Percentiles rank a stretch among this genome's conserved stretches.
These are phyloP conservation scores for Cystobasidium ongulense DNA, from an alignment of 768 basidiomycete species.

Conservation along the genomic window DNA sequence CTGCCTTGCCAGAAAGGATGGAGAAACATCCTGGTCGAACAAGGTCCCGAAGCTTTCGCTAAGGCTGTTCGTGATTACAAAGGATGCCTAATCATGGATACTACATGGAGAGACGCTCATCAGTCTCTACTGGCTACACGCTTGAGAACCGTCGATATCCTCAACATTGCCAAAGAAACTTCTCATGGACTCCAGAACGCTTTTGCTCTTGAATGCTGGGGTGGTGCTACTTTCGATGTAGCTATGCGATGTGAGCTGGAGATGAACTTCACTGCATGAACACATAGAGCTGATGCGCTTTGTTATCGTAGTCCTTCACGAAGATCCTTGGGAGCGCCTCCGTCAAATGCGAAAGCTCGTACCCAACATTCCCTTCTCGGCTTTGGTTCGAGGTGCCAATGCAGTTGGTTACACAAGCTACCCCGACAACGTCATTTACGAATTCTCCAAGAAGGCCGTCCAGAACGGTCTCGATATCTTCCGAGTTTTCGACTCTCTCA, in stretches of 20 bases:
- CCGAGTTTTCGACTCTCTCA: constrained; percentile 97
- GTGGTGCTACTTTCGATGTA: constrained; percentile 89
- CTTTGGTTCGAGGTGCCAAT: constrained; percentile 95
- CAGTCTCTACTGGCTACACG: constrained; percentile 95
- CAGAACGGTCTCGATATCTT: constrained; percentile 99
- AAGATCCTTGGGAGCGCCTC: constrained; percentile 98
- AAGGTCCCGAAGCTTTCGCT: constrained; percentile 95
- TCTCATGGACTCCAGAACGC: constrained; percentile 89
- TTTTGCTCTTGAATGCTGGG: constrained; percentile 97
- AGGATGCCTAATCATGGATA: constrained; percentile 93
- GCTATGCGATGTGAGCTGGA: constrained; percentile 66
- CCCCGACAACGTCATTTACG: constrained; percentile 98
- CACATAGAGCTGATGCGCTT: background rate
- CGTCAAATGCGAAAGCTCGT: constrained; percentile 87
- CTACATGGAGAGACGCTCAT: constrained; percentile 98
- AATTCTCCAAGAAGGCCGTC: constrained; percentile 96
- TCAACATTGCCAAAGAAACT: constrained; percentile 96
- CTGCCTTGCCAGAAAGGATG: constrained; percentile 81
- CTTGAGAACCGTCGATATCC: constrained; percentile 91
- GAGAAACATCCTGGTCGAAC: constrained; percentile 96
- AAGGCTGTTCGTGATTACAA: constrained; percentile 95
- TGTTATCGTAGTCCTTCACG: constrained; percentile 86
- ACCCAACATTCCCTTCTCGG: constrained; percentile 97
- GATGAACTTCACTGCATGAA: background rate
- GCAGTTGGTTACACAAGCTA: constrained; percentile 98